Percentiles rank a stretch among this genome's conserved stretches.
These are phyloP conservation scores for Botryotinia narcissicola DNA, from an alignment of 2,329 filamentous ascomycete species.

Conservation along the genomic window DNA sequence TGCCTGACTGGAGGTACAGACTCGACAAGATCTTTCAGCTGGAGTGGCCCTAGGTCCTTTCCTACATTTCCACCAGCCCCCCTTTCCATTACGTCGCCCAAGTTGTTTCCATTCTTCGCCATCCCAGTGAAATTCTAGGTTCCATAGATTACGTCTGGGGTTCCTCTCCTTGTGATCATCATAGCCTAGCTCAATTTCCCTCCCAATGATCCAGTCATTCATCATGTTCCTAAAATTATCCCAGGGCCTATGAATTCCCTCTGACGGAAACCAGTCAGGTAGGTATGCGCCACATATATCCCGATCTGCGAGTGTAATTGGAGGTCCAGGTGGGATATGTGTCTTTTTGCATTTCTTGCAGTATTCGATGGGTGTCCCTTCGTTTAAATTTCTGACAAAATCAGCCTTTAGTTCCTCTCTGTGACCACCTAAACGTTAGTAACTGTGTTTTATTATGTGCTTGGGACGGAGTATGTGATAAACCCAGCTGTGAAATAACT, in stretches of 20 bases:
- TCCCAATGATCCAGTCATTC: slow-evolving; percentile 24
- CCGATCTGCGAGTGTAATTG: slow-evolving; percentile 29
- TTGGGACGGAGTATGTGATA: not conserved
- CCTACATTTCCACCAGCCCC: slow-evolving; percentile 37
- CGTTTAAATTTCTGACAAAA: slow-evolving; percentile 22
- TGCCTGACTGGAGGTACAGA: slow-evolving; percentile 18
- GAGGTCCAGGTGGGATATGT: slow-evolving; percentile 33
- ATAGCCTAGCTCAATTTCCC: slow-evolving; percentile 25
- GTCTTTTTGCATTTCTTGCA: slow-evolving; percentile 32
- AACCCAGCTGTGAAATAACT: not conserved
- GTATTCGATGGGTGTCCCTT: slow-evolving; percentile 23
- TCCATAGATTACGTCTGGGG: slow-evolving; percentile 24
- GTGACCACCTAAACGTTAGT: not conserved
- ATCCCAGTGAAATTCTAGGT: slow-evolving; percentile 31
- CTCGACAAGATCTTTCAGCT: slow-evolving; percentile 27
- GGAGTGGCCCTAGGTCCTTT: slow-evolving; percentile 22
- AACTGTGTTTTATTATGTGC: not conserved
- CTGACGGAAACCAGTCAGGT: slow-evolving; percentile 35
- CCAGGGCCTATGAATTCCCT: slow-evolving; percentile 27
- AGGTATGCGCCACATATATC: slow-evolving; percentile 33
- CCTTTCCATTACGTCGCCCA: slow-evolving; percentile 20
- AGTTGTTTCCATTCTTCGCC: slow-evolving; percentile 28
- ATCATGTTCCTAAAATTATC: slow-evolving; percentile 24
- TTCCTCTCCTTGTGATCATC: slow-evolving; percentile 6
- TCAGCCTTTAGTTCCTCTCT: slow-evolving; percentile 18